Evolutionary conservation across 192 early-diverging fungal genomes (phyloP).

Genomic region (Entomortierella lignicola): DNA sequence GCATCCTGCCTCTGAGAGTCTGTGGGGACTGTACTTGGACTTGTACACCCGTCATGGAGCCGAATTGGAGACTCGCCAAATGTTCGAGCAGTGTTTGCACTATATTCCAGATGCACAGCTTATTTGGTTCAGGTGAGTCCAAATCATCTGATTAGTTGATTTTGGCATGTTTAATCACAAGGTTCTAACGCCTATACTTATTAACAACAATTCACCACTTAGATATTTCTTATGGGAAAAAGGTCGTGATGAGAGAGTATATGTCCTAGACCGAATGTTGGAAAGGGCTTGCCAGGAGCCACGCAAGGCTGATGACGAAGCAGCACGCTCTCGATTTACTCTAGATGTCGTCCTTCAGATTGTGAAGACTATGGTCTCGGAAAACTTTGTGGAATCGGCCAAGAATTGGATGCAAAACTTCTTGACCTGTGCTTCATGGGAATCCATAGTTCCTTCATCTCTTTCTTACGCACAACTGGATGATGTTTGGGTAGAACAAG

Average conservation of each 20-base stretch:
- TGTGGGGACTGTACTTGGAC: constrained; percentile 42
- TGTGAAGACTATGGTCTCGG: constrained; percentile 13
- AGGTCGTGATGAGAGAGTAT: constrained; percentile 10
- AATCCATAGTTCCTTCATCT: constrained; percentile 14
- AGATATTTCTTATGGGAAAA: constrained; percentile 41
- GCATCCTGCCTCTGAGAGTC: constrained; percentile 10
- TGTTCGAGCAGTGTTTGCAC: constrained; percentile 27
- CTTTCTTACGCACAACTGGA: constrained; percentile 26
- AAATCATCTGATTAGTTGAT: neutral
- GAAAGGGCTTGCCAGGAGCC: constrained; percentile 20
- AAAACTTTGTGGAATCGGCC: constrained; percentile 26
- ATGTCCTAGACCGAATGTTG: constrained; percentile 39
- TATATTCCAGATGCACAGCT: constrained; percentile 21
- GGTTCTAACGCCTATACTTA: too few relatives aligned
- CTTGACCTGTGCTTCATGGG: constrained; percentile 27
- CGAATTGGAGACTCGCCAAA: constrained; percentile 4
- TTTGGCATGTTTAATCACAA: too few relatives aligned
- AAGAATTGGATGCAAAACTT: constrained; percentile 49
- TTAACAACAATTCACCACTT: too few relatives aligned
- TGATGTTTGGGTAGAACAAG: constrained; percentile 34
- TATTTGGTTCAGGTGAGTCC: constrained; percentile 34
- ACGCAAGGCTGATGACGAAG: neutral
- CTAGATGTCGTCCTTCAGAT: constrained; percentile 39
- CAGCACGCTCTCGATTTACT: constrained; percentile 18
- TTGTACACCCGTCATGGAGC: constrained; percentile 14